Base-by-base conservation (phyloP, 371 early-diverging fungal species). In the Mycotypha africana region DNA sequence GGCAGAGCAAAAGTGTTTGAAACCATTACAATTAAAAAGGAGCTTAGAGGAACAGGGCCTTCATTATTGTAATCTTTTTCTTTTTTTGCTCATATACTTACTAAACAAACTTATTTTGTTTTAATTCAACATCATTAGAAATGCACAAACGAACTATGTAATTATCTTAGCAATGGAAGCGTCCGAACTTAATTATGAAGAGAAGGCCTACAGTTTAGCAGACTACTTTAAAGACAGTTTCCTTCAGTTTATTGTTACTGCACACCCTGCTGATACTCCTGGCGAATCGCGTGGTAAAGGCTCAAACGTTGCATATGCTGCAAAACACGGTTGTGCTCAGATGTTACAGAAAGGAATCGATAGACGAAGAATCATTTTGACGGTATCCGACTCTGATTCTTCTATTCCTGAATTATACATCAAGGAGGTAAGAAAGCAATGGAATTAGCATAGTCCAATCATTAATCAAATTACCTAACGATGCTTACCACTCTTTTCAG, bases 141-240 rank as follows among this genome's bases (percentile, higher is more conserved):
- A 66, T 42, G 54, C 70, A 17, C 62, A 55, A 47, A 56, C 56
- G 21, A 56, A 63, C 32, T 74, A 71, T 58, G 58, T 74, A 49
- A 61, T 84, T 35, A 67, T 81, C 24, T 60, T 84, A 16, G 88
- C 85, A 23, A 88, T 88, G 88, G 86, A 88, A 60, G 80, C 69
- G 22, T 62, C 74, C 28, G 86, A 88, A 60, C 14, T 48, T 9
- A 79, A 72, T 17, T 44, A 60, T 45, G 69, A 53, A 16, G 40
- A 51, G 31, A 88, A 85, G 62, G 84, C 85, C 10, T 61, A 58
- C 40, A 54, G 41, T 16, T 60, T 88, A 11, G 49, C 66, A 40
- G 44, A 57, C 16, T 53, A 62, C 47, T 86, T 79, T 63, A 65
- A 62, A 25, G 70, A 78, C 49, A 62, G 47, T 35, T 88, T 88